Conservation (phyloP, 1,284 basidiomycete species). For the Fomitopsis betulina region DNA sequence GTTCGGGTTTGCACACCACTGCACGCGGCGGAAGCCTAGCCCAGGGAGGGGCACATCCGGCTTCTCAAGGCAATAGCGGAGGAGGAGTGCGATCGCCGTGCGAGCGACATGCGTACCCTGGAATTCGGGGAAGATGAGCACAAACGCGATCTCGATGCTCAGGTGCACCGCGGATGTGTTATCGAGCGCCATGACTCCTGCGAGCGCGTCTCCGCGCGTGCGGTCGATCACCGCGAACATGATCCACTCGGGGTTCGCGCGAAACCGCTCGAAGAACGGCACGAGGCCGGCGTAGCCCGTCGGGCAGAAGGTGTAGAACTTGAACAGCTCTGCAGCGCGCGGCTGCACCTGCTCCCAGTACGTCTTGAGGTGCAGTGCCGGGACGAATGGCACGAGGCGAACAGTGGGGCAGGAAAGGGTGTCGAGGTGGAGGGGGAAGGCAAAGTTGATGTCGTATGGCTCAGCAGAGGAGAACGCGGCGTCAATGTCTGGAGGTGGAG, state of each 20-base stretch:
- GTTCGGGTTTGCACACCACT: slow-evolving; percentile 53
- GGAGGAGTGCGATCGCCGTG: slow-evolving; percentile 55
- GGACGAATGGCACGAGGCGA: slow-evolving; percentile 15
- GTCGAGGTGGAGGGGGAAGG: background rate
- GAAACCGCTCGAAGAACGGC: slow-evolving; percentile 31
- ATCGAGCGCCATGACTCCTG: slow-evolving; percentile 24
- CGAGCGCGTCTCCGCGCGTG: slow-evolving; percentile 18
- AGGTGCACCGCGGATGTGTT: slow-evolving; percentile 30
- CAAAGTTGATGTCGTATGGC: slow-evolving; percentile 1
- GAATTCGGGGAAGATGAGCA: slow-evolving; percentile 51
- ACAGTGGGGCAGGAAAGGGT: slow-evolving; percentile 6
- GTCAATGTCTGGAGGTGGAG: background rate
- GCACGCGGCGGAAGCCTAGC: slow-evolving; percentile 57
- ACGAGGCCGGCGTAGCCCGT: slow-evolving; percentile 19
- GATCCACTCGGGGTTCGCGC: slow-evolving; percentile 24
- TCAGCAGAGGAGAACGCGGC: background rate
- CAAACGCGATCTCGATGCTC: slow-evolving; percentile 45
- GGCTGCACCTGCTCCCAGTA: slow-evolving; percentile 11
- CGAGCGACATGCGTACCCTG: slow-evolving; percentile 64
- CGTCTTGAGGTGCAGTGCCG: slow-evolving; percentile 9
- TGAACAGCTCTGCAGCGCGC: slow-evolving; percentile 8
- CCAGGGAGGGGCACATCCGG: slow-evolving; percentile 35
- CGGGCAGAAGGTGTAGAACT: slow-evolving; percentile 11
- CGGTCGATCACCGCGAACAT: slow-evolving; percentile 48
- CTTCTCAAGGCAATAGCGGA: slow-evolving; percentile 52